phyloP scores from a whole-genome alignment of 805 yeast genomes.

The Candida krabiensis region DNA sequence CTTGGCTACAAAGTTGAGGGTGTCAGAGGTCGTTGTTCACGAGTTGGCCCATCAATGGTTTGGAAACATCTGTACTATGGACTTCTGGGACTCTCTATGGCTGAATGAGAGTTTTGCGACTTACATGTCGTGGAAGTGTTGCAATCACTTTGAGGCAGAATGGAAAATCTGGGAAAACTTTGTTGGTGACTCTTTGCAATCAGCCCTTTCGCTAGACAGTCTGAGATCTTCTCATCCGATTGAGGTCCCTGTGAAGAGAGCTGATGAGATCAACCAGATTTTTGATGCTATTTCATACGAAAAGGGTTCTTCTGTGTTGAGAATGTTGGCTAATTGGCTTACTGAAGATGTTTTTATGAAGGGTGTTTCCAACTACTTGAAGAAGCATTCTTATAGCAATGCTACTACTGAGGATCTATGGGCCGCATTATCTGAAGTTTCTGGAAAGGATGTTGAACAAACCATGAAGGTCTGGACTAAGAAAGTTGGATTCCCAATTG shows the following conservation, averaged over 20 bases:
- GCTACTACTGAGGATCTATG: constrained; percentile 76
- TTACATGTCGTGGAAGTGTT: constrained; percentile 76
- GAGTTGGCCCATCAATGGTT: constrained; percentile 96
- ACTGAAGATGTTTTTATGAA: constrained; percentile 69
- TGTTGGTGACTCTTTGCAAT: constrained; percentile 54
- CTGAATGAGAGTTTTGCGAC: constrained; percentile 90
- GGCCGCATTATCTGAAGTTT: constrained; percentile 61
- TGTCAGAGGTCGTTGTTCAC: constrained; percentile 81
- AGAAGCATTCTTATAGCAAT: constrained; percentile 63
- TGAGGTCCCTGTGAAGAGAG: constrained; percentile 81
- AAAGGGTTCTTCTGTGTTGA: constrained; percentile 76
- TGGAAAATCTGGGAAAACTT: constrained; percentile 77
- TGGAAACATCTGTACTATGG: constrained; percentile 87
- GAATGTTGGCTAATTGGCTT: constrained; percentile 72
- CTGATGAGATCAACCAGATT: constrained; percentile 78
- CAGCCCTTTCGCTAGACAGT: constrained; percentile 55
- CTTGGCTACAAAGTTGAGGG: constrained; percentile 60
- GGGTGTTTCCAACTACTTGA: constrained; percentile 73
- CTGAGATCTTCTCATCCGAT: constrained; percentile 75
- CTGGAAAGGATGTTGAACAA: constrained; percentile 61
- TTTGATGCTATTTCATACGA: constrained; percentile 82
- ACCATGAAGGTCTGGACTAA: constrained; percentile 75
- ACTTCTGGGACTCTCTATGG: constrained; percentile 94
- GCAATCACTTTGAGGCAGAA: constrained; percentile 68
- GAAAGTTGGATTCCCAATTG: constrained; percentile 71